Conservation (phyloP, 192 early-diverging fungal genomes). For the Thamnidium elegans region DNA sequence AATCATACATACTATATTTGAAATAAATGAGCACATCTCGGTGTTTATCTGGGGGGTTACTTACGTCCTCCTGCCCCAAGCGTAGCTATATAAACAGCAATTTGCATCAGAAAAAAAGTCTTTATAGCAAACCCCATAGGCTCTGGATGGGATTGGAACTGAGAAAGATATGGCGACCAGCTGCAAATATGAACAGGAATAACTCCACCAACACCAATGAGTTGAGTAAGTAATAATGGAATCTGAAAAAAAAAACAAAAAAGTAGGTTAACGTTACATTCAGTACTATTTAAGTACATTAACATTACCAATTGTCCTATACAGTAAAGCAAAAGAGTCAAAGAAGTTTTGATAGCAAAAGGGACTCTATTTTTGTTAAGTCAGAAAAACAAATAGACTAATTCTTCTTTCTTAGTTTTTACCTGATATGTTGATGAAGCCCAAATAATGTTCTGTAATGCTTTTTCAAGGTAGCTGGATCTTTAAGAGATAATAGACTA, state of each 20-base stretch:
- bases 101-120: slow-evolving; percentile 25
- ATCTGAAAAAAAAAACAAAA: slow-evolving; percentile 17
- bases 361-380: slow-evolving; percentile 17
- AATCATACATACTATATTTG: slow-evolving; percentile 24
- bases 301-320: slow-evolving; percentile 25
- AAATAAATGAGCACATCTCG: neutral
- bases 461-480: too few relatives aligned
- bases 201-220: slow-evolving; percentile 31
- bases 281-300: neutral
- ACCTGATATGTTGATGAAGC: slow-evolving; percentile 25
- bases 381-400: neutral
- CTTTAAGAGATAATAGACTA: too few relatives aligned
- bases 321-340: slow-evolving; percentile 29
- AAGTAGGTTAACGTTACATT: neutral
- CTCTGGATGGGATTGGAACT: slow-evolving; percentile 23
- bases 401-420: neutral
- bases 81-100: slow-evolving; percentile 24
- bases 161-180: slow-evolving; percentile 26
- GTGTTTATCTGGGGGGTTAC: neutral
- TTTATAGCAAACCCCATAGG: slow-evolving; percentile 26
- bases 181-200: slow-evolving; percentile 24
- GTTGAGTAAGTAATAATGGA: slow-evolving; percentile 24
- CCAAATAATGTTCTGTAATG: slow-evolving; percentile 15
- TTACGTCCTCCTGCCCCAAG: slow-evolving; percentile 31
- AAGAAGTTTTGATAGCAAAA: slow-evolving; percentile 28